These are phyloP conservation scores for Penicillium pulvis DNA, from an alignment of 495 filamentous ascomycete genomes.

Conservation along the genomic window DNA sequence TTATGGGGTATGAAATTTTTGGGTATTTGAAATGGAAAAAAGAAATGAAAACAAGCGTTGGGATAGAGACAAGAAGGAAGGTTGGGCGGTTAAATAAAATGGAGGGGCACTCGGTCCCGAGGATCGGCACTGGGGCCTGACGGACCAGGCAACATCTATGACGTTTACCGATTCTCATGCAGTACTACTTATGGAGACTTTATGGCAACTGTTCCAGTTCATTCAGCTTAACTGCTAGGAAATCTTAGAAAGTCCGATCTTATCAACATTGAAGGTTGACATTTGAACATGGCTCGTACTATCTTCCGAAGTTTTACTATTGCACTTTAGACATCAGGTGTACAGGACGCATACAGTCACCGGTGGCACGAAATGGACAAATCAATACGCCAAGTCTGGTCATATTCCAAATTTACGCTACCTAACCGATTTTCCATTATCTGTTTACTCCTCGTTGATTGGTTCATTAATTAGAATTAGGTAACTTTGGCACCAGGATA, in stretches of 20 bases:
- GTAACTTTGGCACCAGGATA: no score
- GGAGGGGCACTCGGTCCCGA: constrained; percentile 24
- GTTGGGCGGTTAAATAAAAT: constrained; percentile 21
- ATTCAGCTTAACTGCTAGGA: background rate
- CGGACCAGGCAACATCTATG: background rate
- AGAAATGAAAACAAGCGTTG: constrained; percentile 6
- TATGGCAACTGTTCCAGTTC: background rate
- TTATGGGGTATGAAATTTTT: constrained; percentile 4
- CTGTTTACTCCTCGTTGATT: no score
- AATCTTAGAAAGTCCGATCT: background rate
- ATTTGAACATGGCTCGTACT: background rate
- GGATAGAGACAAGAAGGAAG: constrained; percentile 16
- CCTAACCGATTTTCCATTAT: no score
- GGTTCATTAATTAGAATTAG: no score
- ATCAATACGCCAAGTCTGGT: no score
- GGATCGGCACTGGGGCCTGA: background rate
- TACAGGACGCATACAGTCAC: no score
- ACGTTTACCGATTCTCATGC: background rate
- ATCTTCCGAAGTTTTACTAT: background rate
- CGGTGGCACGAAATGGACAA: no score
- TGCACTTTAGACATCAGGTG: no score
- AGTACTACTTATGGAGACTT: background rate
- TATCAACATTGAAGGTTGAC: background rate
- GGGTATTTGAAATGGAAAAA: constrained; percentile 10
- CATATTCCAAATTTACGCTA: no score